Conservation (phyloP, 2,329 filamentous ascomycete species). For the Beauveria scarabaeidicola region DNA sequence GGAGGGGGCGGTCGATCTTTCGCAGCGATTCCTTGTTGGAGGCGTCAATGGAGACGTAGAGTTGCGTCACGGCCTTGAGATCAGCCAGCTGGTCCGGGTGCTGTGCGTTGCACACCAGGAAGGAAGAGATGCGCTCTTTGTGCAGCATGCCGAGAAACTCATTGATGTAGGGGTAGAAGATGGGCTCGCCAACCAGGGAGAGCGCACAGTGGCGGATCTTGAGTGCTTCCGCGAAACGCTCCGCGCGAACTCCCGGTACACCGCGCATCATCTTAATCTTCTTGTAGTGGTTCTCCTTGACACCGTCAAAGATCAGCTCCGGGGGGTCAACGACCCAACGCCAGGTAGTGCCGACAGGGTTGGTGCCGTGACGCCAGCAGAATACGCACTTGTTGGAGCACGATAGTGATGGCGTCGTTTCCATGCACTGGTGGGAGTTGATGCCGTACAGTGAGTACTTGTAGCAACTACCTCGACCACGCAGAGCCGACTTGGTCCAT, state of each 20-base stretch:
- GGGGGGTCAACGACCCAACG: constrained; percentile 91
- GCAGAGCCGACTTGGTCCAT: constrained; percentile 95
- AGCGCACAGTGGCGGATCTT: constrained; percentile 88
- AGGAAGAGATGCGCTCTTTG: constrained; percentile 78
- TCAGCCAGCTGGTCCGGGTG: constrained; percentile 84
- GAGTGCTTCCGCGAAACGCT: constrained; percentile 89
- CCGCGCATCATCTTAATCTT: constrained; percentile 98
- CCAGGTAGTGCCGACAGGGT: constrained; percentile 94
- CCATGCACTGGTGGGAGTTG: constrained; percentile 94
- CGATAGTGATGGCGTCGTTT: constrained; percentile 88
- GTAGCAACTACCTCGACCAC: constrained; percentile 91
- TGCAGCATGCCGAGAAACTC: constrained; percentile 81
- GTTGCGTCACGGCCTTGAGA: constrained; percentile 79
- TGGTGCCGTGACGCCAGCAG: constrained; percentile 97
- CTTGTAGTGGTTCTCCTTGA: constrained; percentile 87
- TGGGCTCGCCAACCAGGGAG: constrained; percentile 90
- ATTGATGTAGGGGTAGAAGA: constrained; percentile 97
- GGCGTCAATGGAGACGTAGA: constrained; percentile 95
- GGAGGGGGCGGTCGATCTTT: constrained; percentile 82
- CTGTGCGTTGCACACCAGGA: constrained; percentile 94
- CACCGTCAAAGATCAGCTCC: constrained; percentile 79
- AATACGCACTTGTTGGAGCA: constrained; percentile 99
- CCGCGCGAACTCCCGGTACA: constrained; percentile 83
- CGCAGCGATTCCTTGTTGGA: constrained; percentile 81
- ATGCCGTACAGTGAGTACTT: constrained; percentile 98